Evolutionary conservation across 139 green algal species (phyloP).

Genomic region (Astrephomene gubernaculifera): DNA sequence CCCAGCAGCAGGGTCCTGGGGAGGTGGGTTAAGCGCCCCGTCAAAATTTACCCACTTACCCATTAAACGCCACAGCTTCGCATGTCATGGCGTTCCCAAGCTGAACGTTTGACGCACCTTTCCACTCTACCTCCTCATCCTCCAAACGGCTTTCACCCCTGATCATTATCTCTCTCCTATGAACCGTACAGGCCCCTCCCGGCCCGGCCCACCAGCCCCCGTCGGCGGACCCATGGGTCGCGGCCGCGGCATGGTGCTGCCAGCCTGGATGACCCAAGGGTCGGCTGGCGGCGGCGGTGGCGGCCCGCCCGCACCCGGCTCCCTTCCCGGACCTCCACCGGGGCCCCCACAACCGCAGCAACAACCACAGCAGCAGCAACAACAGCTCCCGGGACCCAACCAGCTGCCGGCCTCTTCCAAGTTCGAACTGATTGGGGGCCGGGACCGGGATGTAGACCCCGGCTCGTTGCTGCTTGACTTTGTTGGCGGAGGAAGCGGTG

Average conservation of each 20-base stretch:
- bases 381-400: not conserved
- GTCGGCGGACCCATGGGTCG: constrained; percentile 46
- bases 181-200: not conserved
- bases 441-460: constrained; percentile 20
- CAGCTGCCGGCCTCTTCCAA: constrained; percentile 4
- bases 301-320: not conserved
- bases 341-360: no score
- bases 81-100: no score
- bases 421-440: not conserved
- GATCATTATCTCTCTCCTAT: no score
- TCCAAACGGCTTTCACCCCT: no score
- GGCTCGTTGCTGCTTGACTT: constrained; percentile 22
- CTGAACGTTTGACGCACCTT: no score
- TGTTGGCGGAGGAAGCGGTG: not conserved
- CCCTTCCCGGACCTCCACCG: not conserved
- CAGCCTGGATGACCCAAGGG: constrained; percentile 54
- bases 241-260: constrained; percentile 46
- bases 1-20: not conserved
- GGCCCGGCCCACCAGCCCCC: not conserved
- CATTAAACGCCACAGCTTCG: no score
- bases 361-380: not conserved
- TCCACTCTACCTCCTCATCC: no score
- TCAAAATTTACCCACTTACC: no score
- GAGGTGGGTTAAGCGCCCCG: not conserved
- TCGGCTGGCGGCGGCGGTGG: not conserved